phyloP scores from a whole-genome alignment of 1,284 basidiomycete species.

The Porodaedalea pini region DNA sequence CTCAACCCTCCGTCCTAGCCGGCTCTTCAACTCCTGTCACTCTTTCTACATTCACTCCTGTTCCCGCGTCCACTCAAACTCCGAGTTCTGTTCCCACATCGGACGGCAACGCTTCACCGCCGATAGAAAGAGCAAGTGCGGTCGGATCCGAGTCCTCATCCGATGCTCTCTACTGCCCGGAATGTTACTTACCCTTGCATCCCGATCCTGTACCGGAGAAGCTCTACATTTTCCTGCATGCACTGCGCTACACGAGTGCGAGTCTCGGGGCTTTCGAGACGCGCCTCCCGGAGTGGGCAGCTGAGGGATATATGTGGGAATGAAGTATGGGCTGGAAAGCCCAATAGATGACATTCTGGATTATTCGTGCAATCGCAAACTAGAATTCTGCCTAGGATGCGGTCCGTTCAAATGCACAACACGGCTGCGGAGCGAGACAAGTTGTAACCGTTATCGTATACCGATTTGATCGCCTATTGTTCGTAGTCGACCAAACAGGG shows the following conservation, averaged over 20 bases:
- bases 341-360: too few relatives aligned
- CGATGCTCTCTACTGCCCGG: constrained; percentile 61
- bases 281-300: constrained; percentile 71
- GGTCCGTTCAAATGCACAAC: too few relatives aligned
- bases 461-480: too few relatives aligned
- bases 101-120: background rate
- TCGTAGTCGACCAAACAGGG: too few relatives aligned
- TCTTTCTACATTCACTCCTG: background rate
- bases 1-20: background rate
- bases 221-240: constrained; percentile 92
- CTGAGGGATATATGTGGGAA: constrained; percentile 59
- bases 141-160: constrained; percentile 3
- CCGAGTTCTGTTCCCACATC: too few relatives aligned
- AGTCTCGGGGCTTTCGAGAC: constrained; percentile 73
- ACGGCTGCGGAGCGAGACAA: too few relatives aligned
- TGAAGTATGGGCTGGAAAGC: too few relatives aligned
- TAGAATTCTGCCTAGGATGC: too few relatives aligned
- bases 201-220: constrained; percentile 89
- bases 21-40: background rate
- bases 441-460: too few relatives aligned
- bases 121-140: background rate
- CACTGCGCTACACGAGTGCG: constrained; percentile 70
- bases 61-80: too few relatives aligned
- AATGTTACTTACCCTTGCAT: constrained; percentile 86
- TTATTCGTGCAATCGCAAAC: too few relatives aligned